These are phyloP conservation scores for Pilatotrama ljubarskyi DNA, from an alignment of 768 basidiomycete genomes.

Conservation along the genomic window DNA sequence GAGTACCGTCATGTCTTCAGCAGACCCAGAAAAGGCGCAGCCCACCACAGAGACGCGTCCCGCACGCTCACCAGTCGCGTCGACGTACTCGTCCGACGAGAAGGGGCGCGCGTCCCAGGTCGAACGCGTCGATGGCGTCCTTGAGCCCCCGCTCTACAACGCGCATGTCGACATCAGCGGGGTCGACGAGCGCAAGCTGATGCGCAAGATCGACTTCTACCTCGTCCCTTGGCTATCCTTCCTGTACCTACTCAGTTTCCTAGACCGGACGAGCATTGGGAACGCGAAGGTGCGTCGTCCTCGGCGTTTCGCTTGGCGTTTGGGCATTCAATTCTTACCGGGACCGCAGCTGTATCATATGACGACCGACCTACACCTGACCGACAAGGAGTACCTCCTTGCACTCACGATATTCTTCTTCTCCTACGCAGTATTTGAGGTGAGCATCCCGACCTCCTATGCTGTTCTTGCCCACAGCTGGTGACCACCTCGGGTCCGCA, in stretches of 20 bases:
- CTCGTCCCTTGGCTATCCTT: constrained; percentile 73
- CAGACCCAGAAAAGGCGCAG: constrained; percentile 21
- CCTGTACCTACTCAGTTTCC: constrained; percentile 74
- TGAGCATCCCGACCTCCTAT: constrained; percentile 27
- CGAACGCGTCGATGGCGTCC: constrained; percentile 23
- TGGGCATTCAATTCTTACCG: neutral
- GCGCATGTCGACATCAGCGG: constrained; percentile 56
- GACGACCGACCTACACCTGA: constrained; percentile 56
- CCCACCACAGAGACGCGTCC: neutral
- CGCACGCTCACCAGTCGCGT: constrained; percentile 20
- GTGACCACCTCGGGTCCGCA: constrained; percentile 19
- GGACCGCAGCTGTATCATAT: constrained; percentile 59
- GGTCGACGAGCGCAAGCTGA: constrained; percentile 66
- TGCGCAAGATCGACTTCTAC: constrained; percentile 69
- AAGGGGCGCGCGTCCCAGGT: constrained; percentile 27
- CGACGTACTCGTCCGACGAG: constrained; percentile 27
- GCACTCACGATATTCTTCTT: constrained; percentile 57
- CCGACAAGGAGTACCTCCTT: constrained; percentile 65
- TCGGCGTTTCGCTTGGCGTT: neutral
- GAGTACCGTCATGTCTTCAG: constrained; percentile 4
- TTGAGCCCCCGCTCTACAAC: constrained; percentile 33
- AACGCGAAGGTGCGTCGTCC: constrained; percentile 41
- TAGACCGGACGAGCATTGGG: constrained; percentile 58
- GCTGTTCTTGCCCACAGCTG: neutral
- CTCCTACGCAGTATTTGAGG: constrained; percentile 73